Evolutionary conservation across 2,329 filamentous ascomycete species (phyloP), one percentile per base, ranked within the genome.

Genomic region (Xylariaceae sp.): DNA sequence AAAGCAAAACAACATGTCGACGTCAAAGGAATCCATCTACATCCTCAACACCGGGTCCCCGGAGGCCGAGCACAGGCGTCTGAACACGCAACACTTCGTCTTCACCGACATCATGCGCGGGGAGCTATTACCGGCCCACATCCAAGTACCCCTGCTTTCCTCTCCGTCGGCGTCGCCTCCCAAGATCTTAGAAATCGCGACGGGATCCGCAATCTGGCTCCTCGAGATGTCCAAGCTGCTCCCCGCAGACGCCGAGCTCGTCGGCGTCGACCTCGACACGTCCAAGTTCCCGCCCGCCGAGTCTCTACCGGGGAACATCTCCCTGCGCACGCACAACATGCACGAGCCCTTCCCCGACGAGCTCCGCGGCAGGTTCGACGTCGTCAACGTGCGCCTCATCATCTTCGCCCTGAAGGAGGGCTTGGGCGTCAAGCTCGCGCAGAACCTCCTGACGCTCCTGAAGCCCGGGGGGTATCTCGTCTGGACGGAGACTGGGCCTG

Each of bases 11-110:
- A n/a, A n/a, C n/a, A n/a, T n/a, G n/a, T n/a, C n/a, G n/a, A n/a
- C n/a, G n/a, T n/a, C n/a, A n/a, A n/a, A n/a, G n/a, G n/a, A 41
- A 3, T 41, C 44, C 4, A 45, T 48, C 24, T 48, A 48, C 15
- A 26, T 46, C n/a, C 45, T 48, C 3, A 45, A 14, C 28, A 15
- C 3, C 14, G 33, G 33, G 28, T 28, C 9, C 16, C 7, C 39
- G 9, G 29, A 48, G 12, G 16, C 34, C 3, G 42, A 48, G 28
- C 39, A 40, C 5, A 36, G 31, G 5, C 32, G 45, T 13, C 30
- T 48, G 8, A 43, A 48, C 28, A 37, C 9, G 14, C 45, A 48
- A 19, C 43, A 46, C 33, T 13, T 8, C 15, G 18, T 46, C 2
- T 48, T 43, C 24, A 34, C 34, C n/a, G 39, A 42, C 12, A 38